Evolutionary conservation across 1,284 basidiomycete genomes (phyloP), one percentile per base, ranked within the genome.

Genomic region (Leccinum ponderosum): DNA sequence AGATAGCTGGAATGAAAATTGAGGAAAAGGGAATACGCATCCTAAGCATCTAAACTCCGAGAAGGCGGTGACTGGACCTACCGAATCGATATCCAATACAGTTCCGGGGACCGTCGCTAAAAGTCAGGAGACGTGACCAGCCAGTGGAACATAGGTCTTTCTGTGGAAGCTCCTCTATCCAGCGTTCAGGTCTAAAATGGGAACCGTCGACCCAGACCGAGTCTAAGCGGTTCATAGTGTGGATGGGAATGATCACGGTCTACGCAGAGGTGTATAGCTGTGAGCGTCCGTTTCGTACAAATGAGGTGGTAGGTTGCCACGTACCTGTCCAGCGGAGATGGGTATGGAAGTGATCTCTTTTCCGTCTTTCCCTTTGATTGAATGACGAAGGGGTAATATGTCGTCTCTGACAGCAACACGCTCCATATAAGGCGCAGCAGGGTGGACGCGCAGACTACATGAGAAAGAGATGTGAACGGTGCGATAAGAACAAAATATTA

Each of bases 61-160:
- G 8, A 20, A 15, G 6, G n/a, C 5, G 2, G 8, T 2, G 14
- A 14, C 6, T 5, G 9, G 42, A 15, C 47, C 6, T 54, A 63
- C 62, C 52, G 31, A 54, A 51, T 35, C 61, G 56, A 33, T 31
- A 62, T 22, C 56, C 62, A 22, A 62, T 60, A 12, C 61, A 64
- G 11, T 59, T 63, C 17, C 61, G 29, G 6, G 62, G 62, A 8
- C 62, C 62, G 29, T 64, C 62, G 20, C 56, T 64, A n/a, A 64
- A 64, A 0, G 61, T 60, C 14, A 62, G 61, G 0, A 62, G 31
- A 14, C 52, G 62, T 2, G 62, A 63, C 62, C 61, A 62, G 8
- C 62, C 56, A 1, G 61, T 62, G n/a, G 44, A 17, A 9, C 56
- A 59, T n/a, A 63, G 52, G 12, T 63, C 61, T 20, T 63, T 35